Evolutionary conservation across 1,284 basidiomycete species (phyloP), one percentile per base, ranked within the genome.

Genomic region (Rhodotorula glutinis): DNA sequence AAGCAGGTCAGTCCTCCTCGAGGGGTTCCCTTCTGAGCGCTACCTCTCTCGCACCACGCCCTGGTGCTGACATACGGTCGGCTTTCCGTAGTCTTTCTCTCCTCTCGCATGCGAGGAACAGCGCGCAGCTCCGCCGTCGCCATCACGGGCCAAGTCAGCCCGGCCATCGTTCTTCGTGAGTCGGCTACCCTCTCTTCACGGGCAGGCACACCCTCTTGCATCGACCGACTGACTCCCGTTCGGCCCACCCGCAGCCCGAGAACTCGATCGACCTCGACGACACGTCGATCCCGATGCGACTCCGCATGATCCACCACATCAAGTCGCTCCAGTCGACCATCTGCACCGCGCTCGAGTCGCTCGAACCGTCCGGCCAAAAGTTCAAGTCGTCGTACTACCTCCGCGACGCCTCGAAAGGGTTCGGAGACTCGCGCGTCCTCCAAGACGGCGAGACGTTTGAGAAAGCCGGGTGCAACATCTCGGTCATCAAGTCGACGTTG

Each of bases 381-480:
- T 71, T 72, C 53, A 57, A 65, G 38, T 75, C 78, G 9, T 74
- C 79, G 19, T 75, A 77, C 60, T 98, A 98, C 84, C 85, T 90
- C 72, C 88, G 90, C 55, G 95, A 98, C 79, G 82, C 86, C 44
- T 95, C 49, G 14, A 71, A 72, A 41, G 95, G 94, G 79, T 87
- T 58, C 86, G 95, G 58, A 79, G 88, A 25, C 65, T 94, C 92
- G 1, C 95, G 91, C 78, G 90, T 96, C 21, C 87, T 98, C 75
- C 84, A 89, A 21, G 82, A 85, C 49, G 87, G 89, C 2, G 76
- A 77, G 44, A 83, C 91, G 25, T 88, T 98, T 74, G 95, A 98
- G 79, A 98, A 98, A 80, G 95, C 89, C 3, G 96, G 96, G 3
- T 92, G 98, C 63, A 98, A 97, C 80, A 89, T 98, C 75, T 92